Conservation (phyloP, 2,329 filamentous ascomycete species). For the Zopfia rhizophila region DNA sequence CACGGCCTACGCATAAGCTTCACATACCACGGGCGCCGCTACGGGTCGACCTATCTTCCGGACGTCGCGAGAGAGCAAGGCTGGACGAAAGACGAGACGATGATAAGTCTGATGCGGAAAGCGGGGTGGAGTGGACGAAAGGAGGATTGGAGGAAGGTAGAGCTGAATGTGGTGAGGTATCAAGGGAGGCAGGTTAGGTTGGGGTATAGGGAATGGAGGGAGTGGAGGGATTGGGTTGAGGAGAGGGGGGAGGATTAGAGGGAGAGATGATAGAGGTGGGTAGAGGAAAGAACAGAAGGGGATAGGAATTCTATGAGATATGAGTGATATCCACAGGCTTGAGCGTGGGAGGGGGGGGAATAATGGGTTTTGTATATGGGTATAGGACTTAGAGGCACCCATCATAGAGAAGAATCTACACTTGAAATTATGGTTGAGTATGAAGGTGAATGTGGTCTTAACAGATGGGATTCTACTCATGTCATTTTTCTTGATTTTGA, state of each 20-base stretch:
- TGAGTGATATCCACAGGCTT: background rate
- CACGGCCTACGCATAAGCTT: slow-evolving; percentile 93
- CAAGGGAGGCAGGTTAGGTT: slow-evolving; percentile 82
- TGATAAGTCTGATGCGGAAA: slow-evolving; percentile 92
- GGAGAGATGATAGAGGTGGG: background rate
- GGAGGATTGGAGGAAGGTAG: slow-evolving; percentile 79
- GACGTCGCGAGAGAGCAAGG: slow-evolving; percentile 92
- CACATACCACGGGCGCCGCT: slow-evolving; percentile 74
- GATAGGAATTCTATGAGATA: background rate
- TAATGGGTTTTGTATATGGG: background rate
- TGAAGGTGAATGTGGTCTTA: too few relatives aligned
- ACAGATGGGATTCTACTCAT: background rate
- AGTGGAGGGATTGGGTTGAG: slow-evolving; percentile 80
- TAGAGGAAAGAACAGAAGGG: background rate
- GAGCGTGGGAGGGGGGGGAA: background rate
- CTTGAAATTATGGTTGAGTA: background rate
- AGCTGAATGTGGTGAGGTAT: slow-evolving; percentile 83
- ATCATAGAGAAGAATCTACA: background rate
- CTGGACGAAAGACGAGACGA: slow-evolving; percentile 92
- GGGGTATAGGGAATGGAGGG: slow-evolving; percentile 77
- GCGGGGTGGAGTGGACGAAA: slow-evolving; percentile 82
- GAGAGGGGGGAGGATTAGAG: slow-evolving; percentile 25
- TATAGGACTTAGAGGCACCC: background rate
- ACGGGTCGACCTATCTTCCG: slow-evolving; percentile 89
- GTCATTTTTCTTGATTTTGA: background rate